These are phyloP conservation scores for Abrus pulchellus DNA, from an alignment of 306 rosid genomes.

Conservation along the genomic window DNA sequence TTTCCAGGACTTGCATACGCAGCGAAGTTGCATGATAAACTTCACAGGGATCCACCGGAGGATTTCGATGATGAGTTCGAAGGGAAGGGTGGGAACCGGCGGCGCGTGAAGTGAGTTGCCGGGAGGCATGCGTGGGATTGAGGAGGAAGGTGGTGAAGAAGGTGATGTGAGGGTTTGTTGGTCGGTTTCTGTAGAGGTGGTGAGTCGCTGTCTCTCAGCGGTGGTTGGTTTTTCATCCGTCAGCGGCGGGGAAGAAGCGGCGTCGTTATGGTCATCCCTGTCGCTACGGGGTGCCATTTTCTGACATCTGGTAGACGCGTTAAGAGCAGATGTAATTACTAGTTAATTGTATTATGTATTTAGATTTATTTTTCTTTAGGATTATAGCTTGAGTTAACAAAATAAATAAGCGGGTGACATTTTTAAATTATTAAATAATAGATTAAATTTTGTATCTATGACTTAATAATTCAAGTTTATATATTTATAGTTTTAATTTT, in stretches of 20 bases:
- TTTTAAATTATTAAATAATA: too few relatives aligned
- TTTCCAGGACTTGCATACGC: constrained; percentile 49
- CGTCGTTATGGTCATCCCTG: neutral
- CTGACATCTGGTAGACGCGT: too few relatives aligned
- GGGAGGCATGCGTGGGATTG: neutral
- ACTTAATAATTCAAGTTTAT: too few relatives aligned
- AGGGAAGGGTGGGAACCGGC: constrained; percentile 34
- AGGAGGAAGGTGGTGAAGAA: neutral
- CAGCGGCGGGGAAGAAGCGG: neutral
- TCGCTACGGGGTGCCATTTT: constrained; percentile 11
- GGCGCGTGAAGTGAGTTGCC: neutral
- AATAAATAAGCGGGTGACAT: too few relatives aligned
- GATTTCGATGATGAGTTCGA: constrained; percentile 44
- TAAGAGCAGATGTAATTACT: too few relatives aligned
- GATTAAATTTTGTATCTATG: too few relatives aligned
- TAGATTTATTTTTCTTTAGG: too few relatives aligned
- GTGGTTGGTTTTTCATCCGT: neutral
- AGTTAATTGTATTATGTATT: too few relatives aligned
- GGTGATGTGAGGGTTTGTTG: neutral
- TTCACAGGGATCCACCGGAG: constrained; percentile 45
- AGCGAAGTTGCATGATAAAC: constrained; percentile 39
- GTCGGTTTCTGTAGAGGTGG: neutral
- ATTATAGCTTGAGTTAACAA: too few relatives aligned
- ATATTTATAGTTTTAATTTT: too few relatives aligned
- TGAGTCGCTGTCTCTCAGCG: constrained; percentile 7